A percentile compares a stretch with the other conserved stretches of the same genome.
Evolutionary conservation across 176 grass and related monocot species (phyloP).

Genomic region (Zizania latifolia): DNA sequence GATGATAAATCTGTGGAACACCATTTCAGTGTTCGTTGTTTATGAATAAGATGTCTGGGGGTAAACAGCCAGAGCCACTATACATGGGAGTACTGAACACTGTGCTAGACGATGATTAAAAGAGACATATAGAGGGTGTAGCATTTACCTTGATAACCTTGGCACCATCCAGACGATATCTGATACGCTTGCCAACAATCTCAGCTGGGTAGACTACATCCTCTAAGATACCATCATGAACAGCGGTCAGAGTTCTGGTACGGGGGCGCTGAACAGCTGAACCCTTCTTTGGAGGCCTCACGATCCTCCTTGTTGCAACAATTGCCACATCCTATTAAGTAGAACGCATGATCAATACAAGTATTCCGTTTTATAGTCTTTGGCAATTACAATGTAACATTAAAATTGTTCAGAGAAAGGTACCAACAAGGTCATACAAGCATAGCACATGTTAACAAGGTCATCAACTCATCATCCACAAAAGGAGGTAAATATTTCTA

Average conservation of each 20-base stretch:
- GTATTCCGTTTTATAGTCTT: neutral
- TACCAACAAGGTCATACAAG: neutral
- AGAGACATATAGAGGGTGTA: too few species aligned
- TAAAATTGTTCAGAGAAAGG: neutral
- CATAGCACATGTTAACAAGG: neutral
- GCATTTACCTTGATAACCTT: conserved; percentile 22
- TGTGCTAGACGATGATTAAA: neutral
- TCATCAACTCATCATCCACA: neutral
- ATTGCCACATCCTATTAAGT: conserved; percentile 53
- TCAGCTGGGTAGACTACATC: conserved; percentile 93
- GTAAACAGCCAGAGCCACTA: neutral
- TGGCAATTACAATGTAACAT: neutral
- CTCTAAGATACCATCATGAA: conserved; percentile 66
- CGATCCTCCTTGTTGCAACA: conserved; percentile 61
- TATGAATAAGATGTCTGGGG: neutral
- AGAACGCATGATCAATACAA: neutral
- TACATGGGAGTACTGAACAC: neutral
- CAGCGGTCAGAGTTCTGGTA: conserved; percentile 56
- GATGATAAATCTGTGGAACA: neutral
- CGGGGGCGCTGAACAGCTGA: conserved; percentile 61
- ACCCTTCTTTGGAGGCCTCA: conserved; percentile 78
- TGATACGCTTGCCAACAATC: conserved; percentile 74
- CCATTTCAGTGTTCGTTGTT: neutral
- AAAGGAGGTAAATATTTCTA: neutral
- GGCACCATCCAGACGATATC: conserved; percentile 62